Base-by-base conservation (phyloP, 2,329 filamentous ascomycete species). In the Alternaria brassicae region DNA sequence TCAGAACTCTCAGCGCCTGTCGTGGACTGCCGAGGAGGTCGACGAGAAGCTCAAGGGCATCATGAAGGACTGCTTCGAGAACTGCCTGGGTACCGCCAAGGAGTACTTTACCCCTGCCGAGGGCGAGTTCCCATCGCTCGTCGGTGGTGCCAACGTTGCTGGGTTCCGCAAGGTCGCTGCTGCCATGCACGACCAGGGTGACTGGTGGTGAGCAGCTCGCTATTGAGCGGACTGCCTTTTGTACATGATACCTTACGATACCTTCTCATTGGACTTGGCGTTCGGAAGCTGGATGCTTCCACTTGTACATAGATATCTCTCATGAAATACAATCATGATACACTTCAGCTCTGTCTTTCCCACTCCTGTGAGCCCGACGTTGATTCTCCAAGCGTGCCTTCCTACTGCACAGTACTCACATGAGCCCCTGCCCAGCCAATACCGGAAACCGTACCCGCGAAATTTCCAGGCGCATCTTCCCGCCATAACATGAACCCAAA, bases 101-200 rank as follows among this genome's bases (percentile, higher is more conserved):
- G 88, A 93, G 82, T 98, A 95, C 80, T 90, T 95, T 70, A 85
- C 88, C 65, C 83, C 88, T 55, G 84, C 84, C 68, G 92, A 96
- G 78, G 92, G 89, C 72, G 91, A 94, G 82, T 88, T 95, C 72
- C 95, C 95, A 69, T 93, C 89, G 69, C 84, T 98, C 76, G 93
- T 98, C 39, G 93, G 92, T 60, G 95, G 95, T 72, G 91, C 89
- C 84, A 98, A 98, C 83, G 97, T 99, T 83, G 95, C 95, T 61
- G 95, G 95, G 59, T 98, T 97, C 84, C 90, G 91, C 81, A 99
- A 98, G 89, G 94, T 98, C 55, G 93, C 90, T 52, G 86, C 88
- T 72, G 94, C 95, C 74, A 98, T 98, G 94, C 87, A 90, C 78
- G 92, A 96, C 80, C 94, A 97, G 82, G 95, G 95, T 74, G 94